These are phyloP conservation scores for Phytophthora pini DNA, from an alignment of 352 stramenopile species.

Conservation along the genomic window DNA sequence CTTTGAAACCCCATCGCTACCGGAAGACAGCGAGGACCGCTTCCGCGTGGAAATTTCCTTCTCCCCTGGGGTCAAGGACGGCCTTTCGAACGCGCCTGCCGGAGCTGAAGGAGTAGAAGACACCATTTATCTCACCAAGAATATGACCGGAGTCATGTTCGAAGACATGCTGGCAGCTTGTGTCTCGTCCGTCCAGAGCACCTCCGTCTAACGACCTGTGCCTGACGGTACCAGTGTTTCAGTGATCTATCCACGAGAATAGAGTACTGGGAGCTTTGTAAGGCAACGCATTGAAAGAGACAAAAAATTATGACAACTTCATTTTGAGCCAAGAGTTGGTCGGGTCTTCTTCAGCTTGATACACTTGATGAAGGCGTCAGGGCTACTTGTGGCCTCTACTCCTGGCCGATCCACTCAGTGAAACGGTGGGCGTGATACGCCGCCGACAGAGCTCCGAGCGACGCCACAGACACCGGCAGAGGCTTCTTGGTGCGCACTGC, in stretches of 20 bases:
- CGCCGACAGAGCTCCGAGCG: constrained; percentile 74
- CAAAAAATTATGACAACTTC: constrained; percentile 23
- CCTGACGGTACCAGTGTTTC: constrained; percentile 6
- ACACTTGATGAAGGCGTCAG: background rate
- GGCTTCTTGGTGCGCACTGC: constrained; percentile 77
- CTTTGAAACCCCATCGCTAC: constrained; percentile 94
- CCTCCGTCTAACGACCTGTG: constrained; percentile 20
- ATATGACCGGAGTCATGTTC: constrained; percentile 90
- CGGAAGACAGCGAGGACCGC: constrained; percentile 84
- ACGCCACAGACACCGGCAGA: constrained; percentile 76
- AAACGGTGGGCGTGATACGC: constrained; percentile 88
- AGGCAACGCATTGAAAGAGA: constrained; percentile 8
- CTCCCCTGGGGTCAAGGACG: constrained; percentile 71
- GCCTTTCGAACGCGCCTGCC: constrained; percentile 20
- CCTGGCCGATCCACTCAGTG: constrained; percentile 84
- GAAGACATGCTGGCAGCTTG: constrained; percentile 89
- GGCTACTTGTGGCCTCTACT: constrained; percentile 44
- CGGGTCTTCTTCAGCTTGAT: background rate
- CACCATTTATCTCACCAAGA: constrained; percentile 84
- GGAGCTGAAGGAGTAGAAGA: constrained; percentile 57
- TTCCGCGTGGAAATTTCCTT: constrained; percentile 90
- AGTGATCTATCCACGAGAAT: constrained; percentile 21
- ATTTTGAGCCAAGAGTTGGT: constrained; percentile 9
- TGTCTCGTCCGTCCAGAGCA: constrained; percentile 76
- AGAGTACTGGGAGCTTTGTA: constrained; percentile 16